Percentiles rank a stretch among this genome's conserved stretches.
Conservation (phyloP, 2,329 filamentous ascomycete genomes). For the Stachybotrys echinatus region DNA sequence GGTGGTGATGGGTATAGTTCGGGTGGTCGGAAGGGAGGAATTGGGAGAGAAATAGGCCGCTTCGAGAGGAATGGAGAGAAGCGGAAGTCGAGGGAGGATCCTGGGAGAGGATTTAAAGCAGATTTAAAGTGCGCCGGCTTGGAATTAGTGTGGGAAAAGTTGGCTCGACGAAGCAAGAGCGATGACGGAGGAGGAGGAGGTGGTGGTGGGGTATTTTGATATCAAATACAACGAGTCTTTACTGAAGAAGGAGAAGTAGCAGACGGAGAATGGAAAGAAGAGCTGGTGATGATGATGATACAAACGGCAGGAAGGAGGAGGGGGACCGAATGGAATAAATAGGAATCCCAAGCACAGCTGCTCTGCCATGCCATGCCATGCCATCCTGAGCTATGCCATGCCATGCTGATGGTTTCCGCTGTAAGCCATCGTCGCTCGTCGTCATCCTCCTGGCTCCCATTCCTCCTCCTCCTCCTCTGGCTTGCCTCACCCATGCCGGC, state of each 20-base stretch:
- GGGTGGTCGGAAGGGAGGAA: conserved; percentile 1
- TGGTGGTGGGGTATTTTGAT: neutral
- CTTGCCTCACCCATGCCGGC: no score
- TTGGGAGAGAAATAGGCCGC: conserved; percentile 5
- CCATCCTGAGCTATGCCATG: no score
- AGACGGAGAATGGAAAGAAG: conserved; percentile 2
- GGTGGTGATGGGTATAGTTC: no score
- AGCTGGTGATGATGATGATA: neutral
- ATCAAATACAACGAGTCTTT: neutral
- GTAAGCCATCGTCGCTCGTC: neutral
- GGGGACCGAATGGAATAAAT: neutral
- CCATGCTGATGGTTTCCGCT: no score
- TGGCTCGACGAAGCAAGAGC: neutral
- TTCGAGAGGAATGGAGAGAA: conserved; percentile 5
- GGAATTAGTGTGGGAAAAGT: neutral
- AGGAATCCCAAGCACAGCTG: no score
- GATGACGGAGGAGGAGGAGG: neutral
- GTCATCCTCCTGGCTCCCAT: neutral
- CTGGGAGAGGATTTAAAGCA: neutral
- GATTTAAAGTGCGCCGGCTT: neutral
- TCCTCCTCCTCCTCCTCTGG: no score
- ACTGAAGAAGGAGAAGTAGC: neutral
- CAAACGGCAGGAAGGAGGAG: neutral
- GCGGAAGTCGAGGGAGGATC: conserved; percentile 7
- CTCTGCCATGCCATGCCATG: no score